These are phyloP conservation scores for Hypoxylon perforatum DNA, from an alignment of 495 filamentous ascomycete species.

Conservation along the genomic window DNA sequence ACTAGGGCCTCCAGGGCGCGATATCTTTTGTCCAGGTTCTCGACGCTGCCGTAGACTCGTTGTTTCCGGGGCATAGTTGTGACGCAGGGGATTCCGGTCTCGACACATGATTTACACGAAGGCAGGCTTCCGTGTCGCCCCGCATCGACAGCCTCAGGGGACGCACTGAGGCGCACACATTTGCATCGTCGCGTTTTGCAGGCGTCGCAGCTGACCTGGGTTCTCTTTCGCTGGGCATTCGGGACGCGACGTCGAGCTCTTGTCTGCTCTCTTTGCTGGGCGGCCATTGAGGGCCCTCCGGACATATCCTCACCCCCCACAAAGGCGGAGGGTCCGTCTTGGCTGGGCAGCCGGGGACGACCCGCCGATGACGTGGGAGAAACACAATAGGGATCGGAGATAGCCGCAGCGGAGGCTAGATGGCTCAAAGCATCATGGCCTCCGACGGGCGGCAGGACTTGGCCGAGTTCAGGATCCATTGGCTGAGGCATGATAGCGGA, in stretches of 20 bases:
- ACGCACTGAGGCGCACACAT: slow-evolving; percentile 47
- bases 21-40: slow-evolving; percentile 57
- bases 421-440: slow-evolving; percentile 16
- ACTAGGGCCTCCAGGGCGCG: slow-evolving; percentile 58
- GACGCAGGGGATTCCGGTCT: slow-evolving; percentile 55
- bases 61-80: slow-evolving; percentile 61
- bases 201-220: slow-evolving; percentile 51
- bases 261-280: slow-evolving; percentile 28
- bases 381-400: slow-evolving; percentile 28
- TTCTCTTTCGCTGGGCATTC: slow-evolving; percentile 46
- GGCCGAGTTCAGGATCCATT: background rate
- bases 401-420: slow-evolving; percentile 34
- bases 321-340: slow-evolving; percentile 32
- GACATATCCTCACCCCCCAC: slow-evolving; percentile 13
- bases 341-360: background rate
- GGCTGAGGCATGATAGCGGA: background rate
- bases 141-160: slow-evolving; percentile 13
- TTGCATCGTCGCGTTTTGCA: slow-evolving; percentile 53
- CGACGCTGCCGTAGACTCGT: slow-evolving; percentile 63
- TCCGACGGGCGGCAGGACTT: background rate
- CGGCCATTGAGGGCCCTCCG: background rate
- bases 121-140: slow-evolving; percentile 30
- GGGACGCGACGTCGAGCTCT: slow-evolving; percentile 47
- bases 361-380: background rate
- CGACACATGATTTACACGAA: slow-evolving; percentile 53